Conservation (phyloP, 2,329 filamentous ascomycete species). For the Aspergillus fischeri region DNA sequence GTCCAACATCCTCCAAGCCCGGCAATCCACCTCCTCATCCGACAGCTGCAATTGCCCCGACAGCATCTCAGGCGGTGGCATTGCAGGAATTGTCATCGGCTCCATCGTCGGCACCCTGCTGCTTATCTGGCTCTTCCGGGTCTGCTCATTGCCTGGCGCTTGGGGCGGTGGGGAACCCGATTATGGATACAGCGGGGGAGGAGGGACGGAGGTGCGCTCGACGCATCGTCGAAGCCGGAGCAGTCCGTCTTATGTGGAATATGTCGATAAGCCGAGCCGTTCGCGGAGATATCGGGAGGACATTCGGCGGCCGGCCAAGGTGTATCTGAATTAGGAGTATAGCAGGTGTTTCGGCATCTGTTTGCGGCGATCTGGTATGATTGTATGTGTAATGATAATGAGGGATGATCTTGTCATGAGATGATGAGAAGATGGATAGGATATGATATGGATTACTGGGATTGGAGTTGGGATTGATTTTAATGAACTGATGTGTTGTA, state of each 20-base stretch:
- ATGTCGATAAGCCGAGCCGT: slow-evolving; percentile 29
- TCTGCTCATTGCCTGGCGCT: slow-evolving; percentile 23
- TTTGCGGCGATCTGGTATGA: not conserved
- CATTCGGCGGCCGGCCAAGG: slow-evolving; percentile 33
- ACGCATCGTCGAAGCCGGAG: slow-evolving; percentile 21
- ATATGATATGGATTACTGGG: not conserved
- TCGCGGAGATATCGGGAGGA: slow-evolving; percentile 23
- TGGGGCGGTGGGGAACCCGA: slow-evolving; percentile 21
- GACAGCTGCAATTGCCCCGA: slow-evolving; percentile 22
- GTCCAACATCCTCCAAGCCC: slow-evolving; percentile 14
- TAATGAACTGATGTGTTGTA: not conserved
- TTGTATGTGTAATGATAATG: not conserved
- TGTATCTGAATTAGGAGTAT: slow-evolving; percentile 26
- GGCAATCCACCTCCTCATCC: slow-evolving; percentile 17
- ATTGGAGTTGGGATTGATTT: not conserved
- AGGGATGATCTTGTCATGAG: not conserved
- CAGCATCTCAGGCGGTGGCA: slow-evolving; percentile 31
- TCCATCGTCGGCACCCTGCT: slow-evolving; percentile 36
- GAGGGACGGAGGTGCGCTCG: slow-evolving; percentile 15
- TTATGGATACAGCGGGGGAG: slow-evolving; percentile 16
- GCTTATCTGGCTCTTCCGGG: slow-evolving; percentile 33
- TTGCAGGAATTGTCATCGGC: slow-evolving; percentile 40
- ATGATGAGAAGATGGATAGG: not conserved
- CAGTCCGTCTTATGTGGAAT: slow-evolving; percentile 25
- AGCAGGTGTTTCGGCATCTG: no score